Evolutionary conservation across 805 yeast genomes (phyloP).

Genomic region (Candida ipomoeae): DNA sequence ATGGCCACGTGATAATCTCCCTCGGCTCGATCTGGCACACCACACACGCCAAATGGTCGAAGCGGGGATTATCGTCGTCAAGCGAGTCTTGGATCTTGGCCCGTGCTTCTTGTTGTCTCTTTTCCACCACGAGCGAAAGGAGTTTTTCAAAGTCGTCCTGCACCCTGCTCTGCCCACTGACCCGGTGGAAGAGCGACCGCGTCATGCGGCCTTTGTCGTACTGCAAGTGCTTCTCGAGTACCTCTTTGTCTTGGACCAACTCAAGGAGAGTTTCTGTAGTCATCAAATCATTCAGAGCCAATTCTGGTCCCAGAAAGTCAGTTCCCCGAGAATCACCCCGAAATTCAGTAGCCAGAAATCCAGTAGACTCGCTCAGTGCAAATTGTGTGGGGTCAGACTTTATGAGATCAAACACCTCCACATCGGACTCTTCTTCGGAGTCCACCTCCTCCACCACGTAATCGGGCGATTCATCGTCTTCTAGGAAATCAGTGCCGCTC

Average conservation of each 20-base stretch:
- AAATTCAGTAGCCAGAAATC: not conserved
- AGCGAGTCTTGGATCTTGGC: not conserved
- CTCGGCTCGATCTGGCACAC: conserved; percentile 75
- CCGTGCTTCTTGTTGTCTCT: conserved; percentile 4
- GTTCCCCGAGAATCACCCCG: too few relatives aligned
- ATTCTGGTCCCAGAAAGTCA: too few relatives aligned
- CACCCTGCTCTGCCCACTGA: not conserved
- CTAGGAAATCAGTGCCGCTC: conserved; percentile 1
- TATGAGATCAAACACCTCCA: conserved; percentile 6
- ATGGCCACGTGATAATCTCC: conserved; percentile 87
- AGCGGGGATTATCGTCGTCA: conserved; percentile 24
- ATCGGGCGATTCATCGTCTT: conserved; percentile 14
- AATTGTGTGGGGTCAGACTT: not conserved
- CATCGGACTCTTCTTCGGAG: conserved; percentile 8
- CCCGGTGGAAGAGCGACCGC: conserved; percentile 25
- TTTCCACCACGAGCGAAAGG: conserved; percentile 20
- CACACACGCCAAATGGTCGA: conserved; percentile 54
- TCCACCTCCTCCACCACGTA: conserved; percentile 2
- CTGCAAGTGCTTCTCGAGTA: conserved; percentile 28
- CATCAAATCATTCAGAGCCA: conserved; percentile 10
- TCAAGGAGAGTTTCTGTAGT: conserved; percentile 13
- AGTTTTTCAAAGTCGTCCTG: conserved; percentile 15
- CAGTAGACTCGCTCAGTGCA: not conserved
- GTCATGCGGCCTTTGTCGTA: conserved; percentile 27
- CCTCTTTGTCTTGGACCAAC: conserved; percentile 15